These are phyloP conservation scores for Oryza glaberrima DNA, from an alignment of 176 grass and related monocot genomes.

Conservation along the genomic window DNA sequence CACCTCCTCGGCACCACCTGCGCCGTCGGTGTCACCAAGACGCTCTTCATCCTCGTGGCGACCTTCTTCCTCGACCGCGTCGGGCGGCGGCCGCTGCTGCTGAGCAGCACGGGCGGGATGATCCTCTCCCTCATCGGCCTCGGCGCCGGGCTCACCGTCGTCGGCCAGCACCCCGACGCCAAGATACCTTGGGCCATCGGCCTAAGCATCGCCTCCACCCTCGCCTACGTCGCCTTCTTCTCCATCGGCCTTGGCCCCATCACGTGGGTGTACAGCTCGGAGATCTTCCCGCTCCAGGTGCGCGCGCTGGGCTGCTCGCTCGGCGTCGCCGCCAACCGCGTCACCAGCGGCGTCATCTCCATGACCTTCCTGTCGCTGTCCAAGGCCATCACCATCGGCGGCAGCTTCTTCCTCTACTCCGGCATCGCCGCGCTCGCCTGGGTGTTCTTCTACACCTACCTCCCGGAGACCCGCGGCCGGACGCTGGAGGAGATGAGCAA, in stretches of 20 bases:
- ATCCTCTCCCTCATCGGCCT: slow-evolving; percentile 58
- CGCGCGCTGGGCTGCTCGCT: slow-evolving; percentile 65
- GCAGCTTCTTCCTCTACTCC: slow-evolving; percentile 77
- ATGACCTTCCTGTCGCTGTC: slow-evolving; percentile 85
- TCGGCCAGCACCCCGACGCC: slow-evolving; percentile 35
- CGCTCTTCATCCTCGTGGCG: slow-evolving; percentile 80
- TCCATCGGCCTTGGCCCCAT: slow-evolving; percentile 86
- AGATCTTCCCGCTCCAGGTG: slow-evolving; percentile 82
- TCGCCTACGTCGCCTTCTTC: slow-evolving; percentile 82
- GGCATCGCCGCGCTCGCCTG: slow-evolving; percentile 55
- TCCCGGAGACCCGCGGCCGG: slow-evolving; percentile 75
- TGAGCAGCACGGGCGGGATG: slow-evolving; percentile 65
- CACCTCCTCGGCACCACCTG: slow-evolving; percentile 64
- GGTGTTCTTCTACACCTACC: slow-evolving; percentile 71
- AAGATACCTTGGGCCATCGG: slow-evolving; percentile 63
- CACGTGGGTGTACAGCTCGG: slow-evolving; percentile 78
- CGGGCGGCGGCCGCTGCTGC: slow-evolving; percentile 74
- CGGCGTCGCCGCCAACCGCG: slow-evolving; percentile 65
- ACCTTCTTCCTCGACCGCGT: slow-evolving; percentile 71
- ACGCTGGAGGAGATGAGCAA: slow-evolving; percentile 69
- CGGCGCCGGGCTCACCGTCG: slow-evolving; percentile 51
- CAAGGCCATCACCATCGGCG: slow-evolving; percentile 82
- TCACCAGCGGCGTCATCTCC: slow-evolving; percentile 75
- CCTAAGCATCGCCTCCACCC: slow-evolving; percentile 59
- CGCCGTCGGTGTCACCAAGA: slow-evolving; percentile 79